phyloP scores from a whole-genome alignment of 2,329 filamentous ascomycete genomes.

The Epichloe baconii region DNA sequence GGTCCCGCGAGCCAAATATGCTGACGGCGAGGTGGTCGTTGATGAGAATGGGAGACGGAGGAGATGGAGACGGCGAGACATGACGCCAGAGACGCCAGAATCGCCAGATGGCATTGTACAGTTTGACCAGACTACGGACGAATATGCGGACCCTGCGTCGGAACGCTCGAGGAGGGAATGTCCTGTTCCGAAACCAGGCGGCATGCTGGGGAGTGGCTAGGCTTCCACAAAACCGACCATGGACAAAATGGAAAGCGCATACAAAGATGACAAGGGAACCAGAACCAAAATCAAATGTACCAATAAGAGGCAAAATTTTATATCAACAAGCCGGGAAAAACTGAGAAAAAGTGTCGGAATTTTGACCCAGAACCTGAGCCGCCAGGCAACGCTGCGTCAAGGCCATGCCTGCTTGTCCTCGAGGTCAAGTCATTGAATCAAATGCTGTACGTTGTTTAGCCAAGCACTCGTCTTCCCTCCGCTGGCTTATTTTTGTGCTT shows the following conservation, averaged over 20 bases:
- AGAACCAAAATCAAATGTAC: not conserved
- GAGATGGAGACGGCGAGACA: conserved; percentile 27
- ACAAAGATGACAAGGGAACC: conserved; percentile 11
- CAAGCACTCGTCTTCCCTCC: too few relatives aligned
- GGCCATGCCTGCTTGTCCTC: too few relatives aligned
- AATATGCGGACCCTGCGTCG: conserved; percentile 21
- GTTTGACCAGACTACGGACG: conserved; percentile 27
- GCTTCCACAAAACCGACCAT: conserved; percentile 39
- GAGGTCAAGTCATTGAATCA: too few relatives aligned
- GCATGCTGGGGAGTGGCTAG: conserved; percentile 61
- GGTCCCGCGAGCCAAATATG: conserved; percentile 59
- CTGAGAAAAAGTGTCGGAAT: not conserved
- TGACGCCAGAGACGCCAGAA: conserved; percentile 21
- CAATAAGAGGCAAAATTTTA: not conserved
- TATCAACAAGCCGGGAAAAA: not conserved
- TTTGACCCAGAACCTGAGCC: too few relatives aligned
- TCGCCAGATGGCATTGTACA: conserved; percentile 35
- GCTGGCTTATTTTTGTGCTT: too few relatives aligned
- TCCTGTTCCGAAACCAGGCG: conserved; percentile 81
- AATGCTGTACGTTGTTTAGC: too few relatives aligned
- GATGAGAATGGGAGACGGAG: conserved; percentile 33
- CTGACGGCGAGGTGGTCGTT: conserved; percentile 48
- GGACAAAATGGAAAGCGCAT: conserved; percentile 9
- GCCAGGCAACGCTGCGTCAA: too few relatives aligned
- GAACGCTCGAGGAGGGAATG: conserved; percentile 56